Percentiles rank a stretch among this genome's conserved stretches.
phyloP scores from a whole-genome alignment of 371 early-diverging fungal species.

The Mucor saturninus region DNA sequence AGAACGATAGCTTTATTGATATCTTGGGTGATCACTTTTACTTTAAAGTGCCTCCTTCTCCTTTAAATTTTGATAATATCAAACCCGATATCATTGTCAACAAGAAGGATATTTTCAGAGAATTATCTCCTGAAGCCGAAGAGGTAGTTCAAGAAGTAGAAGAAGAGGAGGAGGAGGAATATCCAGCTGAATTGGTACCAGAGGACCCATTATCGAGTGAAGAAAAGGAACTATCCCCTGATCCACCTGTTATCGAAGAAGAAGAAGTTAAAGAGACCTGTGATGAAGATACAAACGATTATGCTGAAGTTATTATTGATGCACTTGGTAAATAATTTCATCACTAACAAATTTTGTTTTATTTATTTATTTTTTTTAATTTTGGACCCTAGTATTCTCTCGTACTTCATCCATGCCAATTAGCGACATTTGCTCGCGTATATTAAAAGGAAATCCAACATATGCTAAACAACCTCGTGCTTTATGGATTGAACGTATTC shows the following conservation, averaged over 20 bases:
- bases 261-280: slow-evolving; percentile 6
- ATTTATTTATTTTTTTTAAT: neutral
- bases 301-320: slow-evolving; percentile 53
- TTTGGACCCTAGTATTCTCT: slow-evolving; percentile 38
- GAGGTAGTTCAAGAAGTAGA: slow-evolving; percentile 1
- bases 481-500: slow-evolving; percentile 45
- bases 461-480: slow-evolving; percentile 40
- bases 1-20: slow-evolving; percentile 43
- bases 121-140: slow-evolving; percentile 22
- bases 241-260: slow-evolving; percentile 5
- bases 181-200: slow-evolving; percentile 12
- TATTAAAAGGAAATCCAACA: slow-evolving; percentile 42
- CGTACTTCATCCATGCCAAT: slow-evolving; percentile 55
- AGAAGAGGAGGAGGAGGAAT: slow-evolving; percentile 13
- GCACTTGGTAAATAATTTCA: slow-evolving; percentile 40
- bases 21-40: slow-evolving; percentile 42
- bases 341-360: neutral
- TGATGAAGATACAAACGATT: slow-evolving; percentile 28
- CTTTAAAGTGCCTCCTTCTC: slow-evolving; percentile 31
- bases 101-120: slow-evolving; percentile 12
- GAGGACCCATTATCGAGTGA: slow-evolving; percentile 17
- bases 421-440: slow-evolving; percentile 56
- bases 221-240: slow-evolving; percentile 20
- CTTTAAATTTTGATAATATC: slow-evolving; percentile 6
- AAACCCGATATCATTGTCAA: neutral